A percentile compares a stretch with the other conserved stretches of the same genome.
These are phyloP conservation scores for Saccharomycopsis capsularis DNA, from an alignment of 805 yeast species.

Conservation along the genomic window DNA sequence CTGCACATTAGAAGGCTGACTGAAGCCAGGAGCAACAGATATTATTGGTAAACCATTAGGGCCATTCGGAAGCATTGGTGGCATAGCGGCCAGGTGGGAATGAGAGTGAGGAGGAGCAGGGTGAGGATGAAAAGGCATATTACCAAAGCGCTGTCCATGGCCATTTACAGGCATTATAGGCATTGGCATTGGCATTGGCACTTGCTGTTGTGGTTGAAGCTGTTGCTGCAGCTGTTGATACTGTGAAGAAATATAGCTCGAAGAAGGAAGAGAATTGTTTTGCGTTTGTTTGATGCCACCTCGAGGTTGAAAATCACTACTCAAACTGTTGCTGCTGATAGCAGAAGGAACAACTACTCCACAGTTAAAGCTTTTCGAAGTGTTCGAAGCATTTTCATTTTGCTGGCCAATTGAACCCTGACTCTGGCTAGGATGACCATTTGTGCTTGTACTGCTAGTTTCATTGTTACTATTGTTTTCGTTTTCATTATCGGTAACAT, in stretches of 20 bases:
- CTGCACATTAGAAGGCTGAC: neutral
- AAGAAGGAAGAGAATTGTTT: neutral
- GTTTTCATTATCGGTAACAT: neutral
- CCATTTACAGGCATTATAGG: neutral
- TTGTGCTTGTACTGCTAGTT: too few species aligned
- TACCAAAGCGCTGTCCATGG: neutral
- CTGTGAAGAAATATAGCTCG: neutral
- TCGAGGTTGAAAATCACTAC: too few species aligned
- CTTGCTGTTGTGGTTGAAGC: neutral
- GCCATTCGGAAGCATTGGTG: neutral
- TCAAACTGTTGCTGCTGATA: too few species aligned
- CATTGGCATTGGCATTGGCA: neutral
- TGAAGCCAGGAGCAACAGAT: neutral
- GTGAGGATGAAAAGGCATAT: neutral
- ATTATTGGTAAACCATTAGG: neutral
- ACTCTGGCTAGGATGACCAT: too few species aligned
- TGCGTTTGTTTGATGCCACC: too few species aligned
- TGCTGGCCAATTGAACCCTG: too few species aligned
- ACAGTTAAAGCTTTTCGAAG: too few species aligned
- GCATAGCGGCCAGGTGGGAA: neutral
- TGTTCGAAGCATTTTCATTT: too few species aligned
- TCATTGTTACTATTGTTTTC: too few species aligned
- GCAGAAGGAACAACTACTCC: too few species aligned
- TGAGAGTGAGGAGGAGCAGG: neutral
- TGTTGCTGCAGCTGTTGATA: neutral